Percentiles rank a stretch among this genome's conserved stretches.
phyloP scores from a whole-genome alignment of 1,284 basidiomycete species.

The Coriolopsis trogii region DNA sequence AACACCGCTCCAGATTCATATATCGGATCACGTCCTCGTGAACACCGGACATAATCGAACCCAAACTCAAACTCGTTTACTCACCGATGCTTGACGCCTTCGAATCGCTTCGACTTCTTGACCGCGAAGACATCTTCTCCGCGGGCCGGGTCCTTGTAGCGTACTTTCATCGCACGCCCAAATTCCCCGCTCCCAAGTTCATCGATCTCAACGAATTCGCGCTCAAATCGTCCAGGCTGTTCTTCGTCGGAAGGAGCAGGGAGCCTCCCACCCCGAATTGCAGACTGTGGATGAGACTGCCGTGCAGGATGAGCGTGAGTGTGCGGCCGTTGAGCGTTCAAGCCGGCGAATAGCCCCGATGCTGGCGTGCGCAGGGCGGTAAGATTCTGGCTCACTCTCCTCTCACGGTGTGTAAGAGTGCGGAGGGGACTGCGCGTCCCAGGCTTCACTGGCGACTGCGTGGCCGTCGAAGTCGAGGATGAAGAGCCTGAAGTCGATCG shows the following conservation, averaged over 20 bases:
- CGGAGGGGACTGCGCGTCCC: constrained; percentile 22
- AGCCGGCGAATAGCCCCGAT: constrained; percentile 11
- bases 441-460: constrained; percentile 33
- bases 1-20: not conserved
- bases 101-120: constrained; percentile 94
- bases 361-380: constrained; percentile 16
- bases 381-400: constrained; percentile 22
- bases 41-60: not conserved
- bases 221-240: constrained; percentile 68
- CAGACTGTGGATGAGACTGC: constrained; percentile 18
- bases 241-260: constrained; percentile 39
- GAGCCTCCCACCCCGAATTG: constrained; percentile 21
- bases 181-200: constrained; percentile 94
- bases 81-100: constrained; percentile 89
- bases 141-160: constrained; percentile 53
- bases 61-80: constrained; percentile 31
- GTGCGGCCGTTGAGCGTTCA: constrained; percentile 22
- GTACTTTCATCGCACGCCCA: constrained; percentile 91
- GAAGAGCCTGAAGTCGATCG: constrained; percentile 55
- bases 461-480: constrained; percentile 38
- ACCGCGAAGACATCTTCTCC: constrained; percentile 75
- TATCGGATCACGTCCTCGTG: not conserved
- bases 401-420: constrained; percentile 13
- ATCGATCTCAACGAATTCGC: constrained; percentile 81
- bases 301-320: constrained; percentile 30